Base-by-base conservation (phyloP, 2,329 filamentous ascomycete genomes). In the Daldinia sp. region DNA sequence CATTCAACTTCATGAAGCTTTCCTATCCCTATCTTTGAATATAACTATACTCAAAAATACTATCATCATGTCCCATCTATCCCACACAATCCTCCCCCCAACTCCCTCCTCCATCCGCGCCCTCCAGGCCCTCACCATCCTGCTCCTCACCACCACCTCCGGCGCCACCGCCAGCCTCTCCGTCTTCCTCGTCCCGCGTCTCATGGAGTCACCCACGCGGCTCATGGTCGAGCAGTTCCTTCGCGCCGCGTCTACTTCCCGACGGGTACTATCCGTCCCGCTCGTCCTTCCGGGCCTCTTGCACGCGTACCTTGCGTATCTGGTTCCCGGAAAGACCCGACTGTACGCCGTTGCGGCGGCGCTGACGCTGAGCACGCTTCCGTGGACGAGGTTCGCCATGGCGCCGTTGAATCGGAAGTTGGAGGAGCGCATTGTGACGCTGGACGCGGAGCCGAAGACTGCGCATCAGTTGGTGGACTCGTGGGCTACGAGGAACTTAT, bases 201-300 rank as follows among this genome's bases (percentile, higher is more conserved):
- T 89, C 7, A 82, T 90, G 65, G 81, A 86, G 65, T 84, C 86
- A 0, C 88, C 88, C 1, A 82, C 85, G 0, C 83, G 83, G 1
- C 78, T 89, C 10, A 83, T 89, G 67, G 84, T 86, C 35, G 81
- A 80, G 42, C 88, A 90, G 78, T 90, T 87, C 87, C 73, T 77
- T 65, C 79, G 75, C 44, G 76, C 82, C 65, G 85, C 80, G 76
- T 73, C 76, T 18, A 71, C 74, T 2, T 84, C 84, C 57, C 80
- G 75, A 60, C 67, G 72, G n/a, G 60, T 81, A 42, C 81, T 84
- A 20, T 81, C 82, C 0, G 68, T 78, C 0, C 64, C 83, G 7
- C 77, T 82, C 5, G 63, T 82, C n/a, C 28, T 83, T 28, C 79
- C 82, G 3, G 78, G 80, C 1, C 61, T 82, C 0, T 77, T 81